Evolutionary conservation across 2,329 filamentous ascomycete genomes (phyloP), one percentile per base, ranked within the genome.

Genomic region (Rhynchosporium agropyri): DNA sequence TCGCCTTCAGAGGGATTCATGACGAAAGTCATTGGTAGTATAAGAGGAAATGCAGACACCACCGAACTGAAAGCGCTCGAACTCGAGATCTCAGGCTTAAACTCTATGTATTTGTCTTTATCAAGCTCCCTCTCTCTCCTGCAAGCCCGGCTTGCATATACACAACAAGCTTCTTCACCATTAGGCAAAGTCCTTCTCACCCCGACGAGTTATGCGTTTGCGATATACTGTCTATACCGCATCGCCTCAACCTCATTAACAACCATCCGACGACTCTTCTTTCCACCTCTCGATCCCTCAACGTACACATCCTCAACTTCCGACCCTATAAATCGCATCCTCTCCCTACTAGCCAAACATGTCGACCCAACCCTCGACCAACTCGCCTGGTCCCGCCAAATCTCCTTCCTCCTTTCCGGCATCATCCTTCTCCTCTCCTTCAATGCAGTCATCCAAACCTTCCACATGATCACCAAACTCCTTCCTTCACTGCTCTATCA

Each of bases 291-390:
- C 20, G 66, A 59, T 81, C 81, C 63, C 77, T 79, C 61, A 31
- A 68, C 42, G 13, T 67, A 68, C 60, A 69, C 69, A 48, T 84
- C 43, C 88, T 91, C 76, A 83, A 88, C 33, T 85, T 85, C 87
- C 15, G 92, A 96, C 73, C 92, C 92, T 0, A 90, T 96, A 74
- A 96, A 90, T 77, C 89, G 91, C 67, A 83, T 94, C 65, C 84
- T 96, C 8, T 90, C 90, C 4, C 81, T 96, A 12, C 78, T 96
- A 20, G 91, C 90, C 3, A 88, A 89, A 61, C 90, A 96, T 77
- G 93, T 90, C 84, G 90, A 96, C 73, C 90, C 90, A 2, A 85
- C 88, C 64, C 83, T 96, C 31, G 90, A 96, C 76, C 90, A 92
- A 71, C 83, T 86, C 10, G 89, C 90, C 9, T 96, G 91, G 91